Percentiles rank a stretch among this genome's conserved stretches.
Conservation (phyloP, 352 stramenopile species). For the Phytopythium litorale region DNA sequence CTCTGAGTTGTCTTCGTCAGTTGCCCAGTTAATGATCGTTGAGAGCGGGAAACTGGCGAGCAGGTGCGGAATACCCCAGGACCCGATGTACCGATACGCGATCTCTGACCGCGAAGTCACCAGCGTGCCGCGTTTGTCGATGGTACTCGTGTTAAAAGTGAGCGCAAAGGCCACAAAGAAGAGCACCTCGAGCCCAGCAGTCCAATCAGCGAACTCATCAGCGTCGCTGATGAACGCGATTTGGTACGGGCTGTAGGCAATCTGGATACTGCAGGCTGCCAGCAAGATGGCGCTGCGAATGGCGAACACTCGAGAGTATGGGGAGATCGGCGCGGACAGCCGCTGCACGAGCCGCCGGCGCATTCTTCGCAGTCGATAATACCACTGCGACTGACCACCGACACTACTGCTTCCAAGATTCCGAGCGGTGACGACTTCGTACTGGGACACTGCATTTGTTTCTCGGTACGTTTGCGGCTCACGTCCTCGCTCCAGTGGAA, state of each 20-base stretch:
- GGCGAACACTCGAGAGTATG: slow-evolving; percentile 15
- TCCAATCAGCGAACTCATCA: slow-evolving; percentile 6
- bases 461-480: neutral
- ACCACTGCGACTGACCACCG: neutral
- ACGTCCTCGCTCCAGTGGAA: neutral
- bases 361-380: neutral
- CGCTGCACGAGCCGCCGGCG: neutral
- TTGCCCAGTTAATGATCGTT: neutral
- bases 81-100: slow-evolving; percentile 26
- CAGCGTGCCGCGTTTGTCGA: slow-evolving; percentile 28
- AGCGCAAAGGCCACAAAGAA: slow-evolving; percentile 39
- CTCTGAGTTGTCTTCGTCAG: neutral
- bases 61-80: slow-evolving; percentile 17
- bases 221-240: slow-evolving; percentile 21
- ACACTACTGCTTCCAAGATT: neutral
- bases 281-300: slow-evolving; percentile 20
- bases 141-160: slow-evolving; percentile 42
- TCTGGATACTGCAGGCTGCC: slow-evolving; percentile 16
- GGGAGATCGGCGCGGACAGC: slow-evolving; percentile 12
- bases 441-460: neutral
- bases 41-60: slow-evolving; percentile 10
- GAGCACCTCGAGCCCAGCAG: slow-evolving; percentile 16
- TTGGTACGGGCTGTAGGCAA: slow-evolving; percentile 32
- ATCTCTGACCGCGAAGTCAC: slow-evolving; percentile 33
- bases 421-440: neutral